Conservation (phyloP, 441 rosid genomes). For the Pelargonium cotyledonis region DNA sequence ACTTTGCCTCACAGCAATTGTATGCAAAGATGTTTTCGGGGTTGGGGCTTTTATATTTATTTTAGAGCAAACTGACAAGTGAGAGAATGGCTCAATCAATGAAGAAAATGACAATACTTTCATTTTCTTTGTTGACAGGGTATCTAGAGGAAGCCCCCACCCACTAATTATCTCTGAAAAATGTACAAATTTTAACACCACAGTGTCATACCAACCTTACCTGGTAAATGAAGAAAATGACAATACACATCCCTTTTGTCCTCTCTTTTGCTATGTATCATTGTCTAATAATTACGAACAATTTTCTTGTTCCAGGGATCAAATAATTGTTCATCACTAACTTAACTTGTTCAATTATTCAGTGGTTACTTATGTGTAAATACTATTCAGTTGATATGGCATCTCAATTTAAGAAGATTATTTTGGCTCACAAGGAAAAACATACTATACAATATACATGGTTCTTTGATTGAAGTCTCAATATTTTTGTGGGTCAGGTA, state of each 20-base stretch:
- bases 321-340: neutral
- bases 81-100: too few species aligned
- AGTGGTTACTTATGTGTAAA: neutral
- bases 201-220: too few species aligned
- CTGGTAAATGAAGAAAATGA: slow-evolving; percentile 1
- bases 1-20: too few species aligned
- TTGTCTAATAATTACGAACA: neutral
- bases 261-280: neutral
- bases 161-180: too few species aligned
- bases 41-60: too few species aligned
- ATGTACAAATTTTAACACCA: too few species aligned
- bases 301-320: neutral
- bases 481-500: neutral
- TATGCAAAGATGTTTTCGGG: too few species aligned
- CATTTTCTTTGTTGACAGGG: too few species aligned
- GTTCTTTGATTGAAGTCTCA: too few species aligned
- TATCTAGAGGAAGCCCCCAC: too few species aligned
- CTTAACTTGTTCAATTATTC: neutral
- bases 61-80: too few species aligned
- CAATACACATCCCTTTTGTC: neutral
- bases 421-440: neutral
- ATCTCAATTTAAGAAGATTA: neutral
- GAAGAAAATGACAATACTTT: too few species aligned
- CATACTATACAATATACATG: neutral
- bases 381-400: neutral